These are phyloP conservation scores for Aspergillus sp. DNA, from an alignment of 2,329 filamentous ascomycete genomes.

Conservation along the genomic window DNA sequence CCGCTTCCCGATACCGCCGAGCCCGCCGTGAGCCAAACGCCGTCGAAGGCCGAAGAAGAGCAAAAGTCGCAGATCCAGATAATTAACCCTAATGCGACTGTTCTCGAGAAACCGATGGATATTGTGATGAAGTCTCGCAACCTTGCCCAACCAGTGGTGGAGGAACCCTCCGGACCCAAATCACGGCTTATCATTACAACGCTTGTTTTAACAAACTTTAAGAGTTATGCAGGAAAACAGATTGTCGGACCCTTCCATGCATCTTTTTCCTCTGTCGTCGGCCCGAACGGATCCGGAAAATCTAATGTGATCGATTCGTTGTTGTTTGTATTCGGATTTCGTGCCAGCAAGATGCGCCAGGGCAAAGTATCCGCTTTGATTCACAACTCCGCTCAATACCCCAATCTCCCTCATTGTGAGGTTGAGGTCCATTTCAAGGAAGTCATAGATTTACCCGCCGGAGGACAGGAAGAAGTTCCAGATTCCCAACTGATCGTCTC, in stretches of 20 bases:
- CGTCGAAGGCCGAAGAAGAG: constrained; percentile 36
- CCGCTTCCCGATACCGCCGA: constrained; percentile 72
- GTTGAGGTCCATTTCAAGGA: constrained; percentile 96
- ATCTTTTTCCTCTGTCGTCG: constrained; percentile 96
- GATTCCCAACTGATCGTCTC: constrained; percentile 84
- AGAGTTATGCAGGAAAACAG: constrained; percentile 94
- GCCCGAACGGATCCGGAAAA: constrained; percentile 95
- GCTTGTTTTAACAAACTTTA: constrained; percentile 92
- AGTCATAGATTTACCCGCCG: constrained; percentile 79
- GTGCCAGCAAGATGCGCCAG: constrained; percentile 98
- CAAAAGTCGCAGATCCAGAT: constrained; percentile 52
- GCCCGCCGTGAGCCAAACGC: constrained; percentile 59
- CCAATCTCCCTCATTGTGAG: constrained; percentile 84
- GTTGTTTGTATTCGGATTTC: constrained; percentile 98
- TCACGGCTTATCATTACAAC: constrained; percentile 89
- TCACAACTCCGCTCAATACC: constrained; percentile 87
- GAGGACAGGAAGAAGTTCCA: constrained; percentile 71
- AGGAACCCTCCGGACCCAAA: constrained; percentile 73
- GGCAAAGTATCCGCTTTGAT: constrained; percentile 97
- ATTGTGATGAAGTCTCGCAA: constrained; percentile 85
- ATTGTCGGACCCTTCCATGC: constrained; percentile 95
- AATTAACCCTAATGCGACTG: constrained; percentile 69
- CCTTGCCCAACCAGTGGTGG: constrained; percentile 57
- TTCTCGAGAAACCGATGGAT: constrained; percentile 86
- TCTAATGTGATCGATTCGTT: constrained; percentile 98